Percentiles rank a stretch among this genome's conserved stretches.
phyloP scores from a whole-genome alignment of 208 protist species.

The Vickermania ingenoplastis region DNA sequence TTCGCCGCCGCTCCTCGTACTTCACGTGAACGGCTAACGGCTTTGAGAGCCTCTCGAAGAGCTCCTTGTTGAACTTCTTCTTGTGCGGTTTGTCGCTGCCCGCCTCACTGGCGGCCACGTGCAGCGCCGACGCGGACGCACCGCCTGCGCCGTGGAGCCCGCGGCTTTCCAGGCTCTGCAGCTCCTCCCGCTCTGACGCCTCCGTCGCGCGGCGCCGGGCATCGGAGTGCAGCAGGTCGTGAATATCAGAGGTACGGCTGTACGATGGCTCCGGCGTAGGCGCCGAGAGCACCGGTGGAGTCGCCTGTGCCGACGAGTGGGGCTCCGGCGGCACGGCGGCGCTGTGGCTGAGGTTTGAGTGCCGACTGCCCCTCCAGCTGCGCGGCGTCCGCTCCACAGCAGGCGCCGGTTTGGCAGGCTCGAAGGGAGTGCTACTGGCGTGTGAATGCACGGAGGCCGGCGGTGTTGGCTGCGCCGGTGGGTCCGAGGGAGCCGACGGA shows the following conservation, averaged over 20 bases:
- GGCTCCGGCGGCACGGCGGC: background rate
- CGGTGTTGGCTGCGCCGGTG: background rate
- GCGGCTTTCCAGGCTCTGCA: background rate
- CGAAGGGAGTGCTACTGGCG: background rate
- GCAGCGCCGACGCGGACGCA: too few species aligned
- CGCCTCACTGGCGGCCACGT: background rate
- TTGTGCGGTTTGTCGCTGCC: background rate
- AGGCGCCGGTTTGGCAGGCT: background rate
- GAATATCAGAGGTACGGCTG: background rate
- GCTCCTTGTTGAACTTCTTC: constrained; percentile 14
- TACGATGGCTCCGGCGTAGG: background rate
- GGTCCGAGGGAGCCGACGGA: background rate
- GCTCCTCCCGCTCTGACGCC: background rate
- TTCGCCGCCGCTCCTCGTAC: constrained; percentile 20
- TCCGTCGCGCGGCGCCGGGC: background rate
- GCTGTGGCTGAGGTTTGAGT: background rate
- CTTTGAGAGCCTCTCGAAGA: constrained; percentile 51
- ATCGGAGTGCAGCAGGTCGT: background rate
- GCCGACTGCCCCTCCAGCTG: background rate
- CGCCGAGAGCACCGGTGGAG: too few species aligned
- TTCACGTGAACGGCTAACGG: constrained; percentile 23
- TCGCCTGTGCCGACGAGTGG: background rate
- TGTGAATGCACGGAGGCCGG: background rate
- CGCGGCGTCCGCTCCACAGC: background rate
- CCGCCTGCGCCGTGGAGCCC: background rate